These are phyloP conservation scores for Serpula lacrymans DNA, from an alignment of 768 basidiomycete genomes.

Conservation along the genomic window DNA sequence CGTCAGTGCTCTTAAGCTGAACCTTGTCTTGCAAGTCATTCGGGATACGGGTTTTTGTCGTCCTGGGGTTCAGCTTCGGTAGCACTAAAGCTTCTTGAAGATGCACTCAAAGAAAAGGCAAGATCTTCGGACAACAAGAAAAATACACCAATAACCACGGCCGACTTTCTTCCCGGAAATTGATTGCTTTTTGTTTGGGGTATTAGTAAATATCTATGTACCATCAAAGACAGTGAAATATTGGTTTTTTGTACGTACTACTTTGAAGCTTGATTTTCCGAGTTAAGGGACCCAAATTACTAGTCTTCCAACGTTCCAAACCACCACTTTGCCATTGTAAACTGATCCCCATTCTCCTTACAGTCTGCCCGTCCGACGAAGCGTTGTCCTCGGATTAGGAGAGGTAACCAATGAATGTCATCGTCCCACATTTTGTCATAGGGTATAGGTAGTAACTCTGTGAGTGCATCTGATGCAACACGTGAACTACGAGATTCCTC, in stretches of 20 bases:
- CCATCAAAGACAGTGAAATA: too few relatives aligned
- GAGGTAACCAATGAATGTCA: slow-evolving; percentile 68
- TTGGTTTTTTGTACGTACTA: neutral
- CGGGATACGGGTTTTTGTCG: slow-evolving; percentile 59
- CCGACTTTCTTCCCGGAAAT: too few relatives aligned
- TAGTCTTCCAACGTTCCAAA: slow-evolving; percentile 76
- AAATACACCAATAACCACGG: too few relatives aligned
- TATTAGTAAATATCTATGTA: too few relatives aligned
- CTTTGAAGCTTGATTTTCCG: neutral
- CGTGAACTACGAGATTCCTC: neutral
- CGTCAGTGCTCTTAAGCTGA: neutral
- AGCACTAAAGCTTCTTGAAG: slow-evolving; percentile 45
- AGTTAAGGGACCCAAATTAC: neutral
- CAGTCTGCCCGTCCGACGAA: slow-evolving; percentile 54
- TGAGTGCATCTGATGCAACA: neutral
- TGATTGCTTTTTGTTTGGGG: too few relatives aligned
- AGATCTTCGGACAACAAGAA: too few relatives aligned
- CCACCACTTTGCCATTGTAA: slow-evolving; percentile 68
- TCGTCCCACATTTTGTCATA: slow-evolving; percentile 58
- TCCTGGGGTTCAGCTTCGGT: slow-evolving; percentile 63
- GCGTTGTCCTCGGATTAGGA: slow-evolving; percentile 39
- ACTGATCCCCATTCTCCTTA: slow-evolving; percentile 76
- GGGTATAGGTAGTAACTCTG: slow-evolving; percentile 46
- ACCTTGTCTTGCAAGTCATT: slow-evolving; percentile 39
- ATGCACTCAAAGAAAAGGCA: slow-evolving; percentile 24